Conservation (phyloP, 2,329 filamentous ascomycete genomes). For the Botrytis fragariae region DNA sequence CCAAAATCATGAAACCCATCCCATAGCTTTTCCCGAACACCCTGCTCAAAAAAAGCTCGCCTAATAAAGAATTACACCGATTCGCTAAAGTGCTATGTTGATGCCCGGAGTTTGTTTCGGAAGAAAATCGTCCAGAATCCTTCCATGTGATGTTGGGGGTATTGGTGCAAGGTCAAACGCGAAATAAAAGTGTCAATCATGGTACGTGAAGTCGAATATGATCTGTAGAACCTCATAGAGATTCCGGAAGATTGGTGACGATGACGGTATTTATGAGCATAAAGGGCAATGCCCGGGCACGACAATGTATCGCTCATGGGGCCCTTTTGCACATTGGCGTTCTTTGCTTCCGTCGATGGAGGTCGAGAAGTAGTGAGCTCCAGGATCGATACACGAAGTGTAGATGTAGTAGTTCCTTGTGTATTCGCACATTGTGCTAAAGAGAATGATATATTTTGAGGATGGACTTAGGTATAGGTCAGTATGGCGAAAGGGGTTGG, state of each 20-base stretch:
- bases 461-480: background rate
- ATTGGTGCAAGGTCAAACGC: background rate
- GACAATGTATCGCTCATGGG: conserved; percentile 73
- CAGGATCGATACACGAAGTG: conserved; percentile 65
- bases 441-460: background rate
- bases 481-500: background rate
- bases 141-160: background rate
- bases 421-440: conserved; percentile 53
- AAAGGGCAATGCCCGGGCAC: conserved; percentile 61
- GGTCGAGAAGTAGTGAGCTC: conserved; percentile 68
- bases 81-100: background rate
- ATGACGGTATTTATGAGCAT: conserved; percentile 39
- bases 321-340: conserved; percentile 58
- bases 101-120: background rate
- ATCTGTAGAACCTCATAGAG: background rate
- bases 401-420: conserved; percentile 79
- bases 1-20: background rate
- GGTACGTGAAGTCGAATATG: background rate
- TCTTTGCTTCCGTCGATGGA: conserved; percentile 63
- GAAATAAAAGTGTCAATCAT: background rate
- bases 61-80: background rate
- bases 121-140: background rate
- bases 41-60: conserved; percentile 4
- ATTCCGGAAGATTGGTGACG: background rate
- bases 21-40: conserved; percentile 1